A percentile compares a stretch with the other conserved stretches of the same genome.
phyloP scores from a whole-genome alignment of 2,329 filamentous ascomycete genomes.

The Botrytis galanthina region DNA sequence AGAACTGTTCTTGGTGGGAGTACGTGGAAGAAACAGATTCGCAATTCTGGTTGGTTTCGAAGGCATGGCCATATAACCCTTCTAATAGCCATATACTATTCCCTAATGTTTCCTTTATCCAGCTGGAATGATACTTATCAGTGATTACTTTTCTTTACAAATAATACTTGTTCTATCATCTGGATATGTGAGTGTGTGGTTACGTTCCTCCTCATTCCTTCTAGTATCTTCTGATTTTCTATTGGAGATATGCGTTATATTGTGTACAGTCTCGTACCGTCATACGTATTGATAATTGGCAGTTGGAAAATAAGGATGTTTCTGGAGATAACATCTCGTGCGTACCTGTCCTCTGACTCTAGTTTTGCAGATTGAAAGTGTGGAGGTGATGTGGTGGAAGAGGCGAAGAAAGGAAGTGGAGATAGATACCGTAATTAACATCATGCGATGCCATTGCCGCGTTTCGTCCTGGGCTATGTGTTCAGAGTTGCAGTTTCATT shows the following conservation, averaged over 20 bases:
- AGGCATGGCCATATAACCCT: neutral
- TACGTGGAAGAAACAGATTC: neutral
- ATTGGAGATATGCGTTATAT: neutral
- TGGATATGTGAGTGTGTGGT: neutral
- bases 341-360: neutral
- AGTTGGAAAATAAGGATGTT: neutral
- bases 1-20: neutral
- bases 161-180: neutral
- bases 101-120: neutral
- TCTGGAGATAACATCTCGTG: neutral
- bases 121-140: rapidly evolving
- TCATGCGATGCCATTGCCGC: rapidly evolving
- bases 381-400: neutral
- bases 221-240: neutral
- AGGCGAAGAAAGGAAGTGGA: neutral
- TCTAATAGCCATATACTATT: neutral
- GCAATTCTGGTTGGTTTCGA: neutral
- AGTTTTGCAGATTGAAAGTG: neutral
- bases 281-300: neutral
- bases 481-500: neutral
- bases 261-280: neutral
- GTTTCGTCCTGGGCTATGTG: neutral
- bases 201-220: neutral
- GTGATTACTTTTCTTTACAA: neutral
- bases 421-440: neutral